Base-by-base conservation (phyloP, 805 yeast genomes). In the Ogataea saltuana region DNA sequence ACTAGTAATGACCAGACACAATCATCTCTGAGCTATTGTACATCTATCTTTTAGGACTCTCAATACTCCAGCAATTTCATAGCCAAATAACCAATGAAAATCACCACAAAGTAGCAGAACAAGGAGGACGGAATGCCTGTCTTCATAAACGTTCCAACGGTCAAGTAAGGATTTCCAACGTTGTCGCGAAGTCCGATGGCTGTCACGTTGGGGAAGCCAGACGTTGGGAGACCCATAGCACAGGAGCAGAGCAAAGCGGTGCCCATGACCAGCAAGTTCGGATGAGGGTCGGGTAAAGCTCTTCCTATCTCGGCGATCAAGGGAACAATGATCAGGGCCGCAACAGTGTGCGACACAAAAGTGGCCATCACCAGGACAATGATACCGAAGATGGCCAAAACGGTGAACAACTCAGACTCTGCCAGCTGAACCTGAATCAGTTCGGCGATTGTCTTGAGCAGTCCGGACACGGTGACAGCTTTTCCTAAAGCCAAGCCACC, bases 161-260 rank as follows among this genome's bases (percentile, higher is more conserved):
- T 84, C 55, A 93, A 69, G 59, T 93, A 93, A 15, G 95, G 88
- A 43, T 84, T 83, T 8, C 98, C 98, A 31, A 90, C 76, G 56
- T 88, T 96, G 63, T 93, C 96, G 5, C 90, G 82, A 80, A 89
- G 80, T 45, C 97, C 89, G 49, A 93, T 88, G 0, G 98, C 99
- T 0, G 98, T 89, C 26, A 93, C 97, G 57, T 93, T 93, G 4
- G 99, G 99, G 72, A 93, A 91, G 0, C 99, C 98, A 2, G 96
- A 86, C 0, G 98, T 93, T 21, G 99, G 98, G 41, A 93, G 70
- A 1, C 97, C 98, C 98, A 93, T 93, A 2, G 98, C 99, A 27
- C 86, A 83, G 0, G 98, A 91, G 57, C 97, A 88, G 49, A 93
- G 69, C 49, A 79, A 63, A 2, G 81, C 82, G 42, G 78, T 71